Conservation (phyloP, 257 asterid genomes). For the Striga asiatica region DNA sequence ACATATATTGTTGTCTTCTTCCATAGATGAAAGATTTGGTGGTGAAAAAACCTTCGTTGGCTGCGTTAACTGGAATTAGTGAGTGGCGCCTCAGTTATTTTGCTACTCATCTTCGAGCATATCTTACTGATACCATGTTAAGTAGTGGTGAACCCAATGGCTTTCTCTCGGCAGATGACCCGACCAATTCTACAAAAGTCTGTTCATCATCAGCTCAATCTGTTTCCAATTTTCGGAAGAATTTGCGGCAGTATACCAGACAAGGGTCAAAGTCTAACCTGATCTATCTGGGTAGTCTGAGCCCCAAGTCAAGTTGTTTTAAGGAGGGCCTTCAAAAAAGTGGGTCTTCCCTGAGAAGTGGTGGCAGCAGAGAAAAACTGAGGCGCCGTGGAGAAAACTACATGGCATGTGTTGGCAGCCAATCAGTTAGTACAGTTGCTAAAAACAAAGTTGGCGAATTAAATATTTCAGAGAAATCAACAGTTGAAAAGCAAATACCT, state of each 20-base stretch:
- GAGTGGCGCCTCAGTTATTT: conserved; percentile 74
- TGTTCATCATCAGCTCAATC: conserved; percentile 33
- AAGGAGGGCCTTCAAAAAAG: conserved; percentile 53
- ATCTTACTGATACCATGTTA: conserved; percentile 56
- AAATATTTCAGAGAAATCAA: conserved; percentile 23
- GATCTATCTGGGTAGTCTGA: conserved; percentile 39
- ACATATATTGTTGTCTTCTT: neutral
- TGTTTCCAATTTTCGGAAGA: conserved; percentile 27
- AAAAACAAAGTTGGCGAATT: conserved; percentile 16
- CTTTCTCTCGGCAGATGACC: conserved; percentile 21
- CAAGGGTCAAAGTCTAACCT: conserved; percentile 45
- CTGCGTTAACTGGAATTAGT: conserved; percentile 73
- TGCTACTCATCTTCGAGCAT: conserved; percentile 58
- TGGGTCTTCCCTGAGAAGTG: conserved; percentile 20
- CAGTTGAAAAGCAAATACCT: conserved; percentile 32
- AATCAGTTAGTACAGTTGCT: conserved; percentile 21
- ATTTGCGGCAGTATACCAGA: neutral
- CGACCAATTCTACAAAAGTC: conserved; percentile 31
- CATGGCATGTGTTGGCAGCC: conserved; percentile 29
- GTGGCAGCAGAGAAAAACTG: conserved; percentile 16
- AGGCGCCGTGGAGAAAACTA: conserved; percentile 34
- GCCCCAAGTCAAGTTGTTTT: conserved; percentile 59
- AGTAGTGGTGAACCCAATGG: conserved; percentile 25
- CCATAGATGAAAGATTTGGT: conserved; percentile 79
- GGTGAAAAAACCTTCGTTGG: conserved; percentile 55